A percentile compares a stretch with the other conserved stretches of the same genome.
Evolutionary conservation across 139 green algal species (phyloP).

Genomic region (Micractinium conductrix): DNA sequence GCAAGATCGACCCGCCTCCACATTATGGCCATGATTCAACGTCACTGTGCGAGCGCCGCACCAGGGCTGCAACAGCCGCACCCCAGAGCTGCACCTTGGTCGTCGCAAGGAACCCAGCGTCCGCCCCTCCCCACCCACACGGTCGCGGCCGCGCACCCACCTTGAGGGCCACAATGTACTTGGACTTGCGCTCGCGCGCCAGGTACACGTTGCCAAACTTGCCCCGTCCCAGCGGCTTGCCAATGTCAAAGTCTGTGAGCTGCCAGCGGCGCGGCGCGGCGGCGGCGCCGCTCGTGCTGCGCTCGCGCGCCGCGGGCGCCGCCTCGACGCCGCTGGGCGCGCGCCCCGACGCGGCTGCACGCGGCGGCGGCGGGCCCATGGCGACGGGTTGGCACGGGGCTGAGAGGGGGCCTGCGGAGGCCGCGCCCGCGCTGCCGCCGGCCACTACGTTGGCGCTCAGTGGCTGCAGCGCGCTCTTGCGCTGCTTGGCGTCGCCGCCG

Average conservation of each 20-base stretch:
- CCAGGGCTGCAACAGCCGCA: too few species aligned
- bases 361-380: slow-evolving; percentile 52
- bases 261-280: slow-evolving; percentile 67
- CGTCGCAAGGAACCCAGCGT: too few species aligned
- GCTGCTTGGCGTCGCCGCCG: neutral
- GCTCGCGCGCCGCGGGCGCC: neutral
- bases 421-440: neutral
- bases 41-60: too few species aligned
- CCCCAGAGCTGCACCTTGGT: too few species aligned
- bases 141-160: slow-evolving; percentile 44
- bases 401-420: neutral
- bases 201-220: slow-evolving; percentile 99
- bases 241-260: slow-evolving; percentile 98
- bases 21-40: too few species aligned
- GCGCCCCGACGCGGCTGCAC: neutral
- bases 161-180: slow-evolving; percentile 98
- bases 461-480: slow-evolving; percentile 40
- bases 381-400: neutral
- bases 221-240: slow-evolving; percentile 91
- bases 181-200: slow-evolving; percentile 89
- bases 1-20: too few species aligned
- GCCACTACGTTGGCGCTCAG: slow-evolving; percentile 27
- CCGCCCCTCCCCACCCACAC: neutral
- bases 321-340: neutral
- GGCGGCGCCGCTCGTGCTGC: neutral